Conservation (phyloP, 345 rosid genomes). For the Bretschneidera sinensis region DNA sequence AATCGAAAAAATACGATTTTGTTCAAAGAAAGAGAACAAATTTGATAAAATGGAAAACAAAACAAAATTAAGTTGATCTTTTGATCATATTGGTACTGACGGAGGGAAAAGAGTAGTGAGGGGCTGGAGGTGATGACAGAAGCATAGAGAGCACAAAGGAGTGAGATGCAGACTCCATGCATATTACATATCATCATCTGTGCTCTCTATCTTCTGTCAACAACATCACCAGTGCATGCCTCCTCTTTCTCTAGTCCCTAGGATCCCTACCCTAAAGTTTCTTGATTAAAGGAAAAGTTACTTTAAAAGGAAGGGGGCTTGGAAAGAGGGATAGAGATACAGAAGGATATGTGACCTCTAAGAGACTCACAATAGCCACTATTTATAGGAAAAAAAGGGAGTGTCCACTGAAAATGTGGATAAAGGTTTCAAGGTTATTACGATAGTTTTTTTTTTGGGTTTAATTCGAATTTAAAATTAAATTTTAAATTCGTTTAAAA, state of each 20-base stretch:
- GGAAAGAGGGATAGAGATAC: not conserved
- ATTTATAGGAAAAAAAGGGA: constrained; percentile 34
- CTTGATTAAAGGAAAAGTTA: constrained; percentile 12
- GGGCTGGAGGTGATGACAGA: constrained; percentile 63
- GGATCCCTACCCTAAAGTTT: not conserved
- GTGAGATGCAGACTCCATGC: constrained; percentile 35
- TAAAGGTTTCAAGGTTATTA: no score
- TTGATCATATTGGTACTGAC: not conserved
- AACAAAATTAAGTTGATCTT: no score
- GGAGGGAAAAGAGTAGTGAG: constrained; percentile 2
- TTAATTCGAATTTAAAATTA: no score
- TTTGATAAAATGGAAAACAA: no score
- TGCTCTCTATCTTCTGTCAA: constrained; percentile 99
- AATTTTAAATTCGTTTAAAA: no score
- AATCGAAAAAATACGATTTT: no score
- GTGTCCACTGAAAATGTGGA: not conserved
- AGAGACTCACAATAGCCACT: constrained; percentile 13
- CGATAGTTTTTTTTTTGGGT: no score
- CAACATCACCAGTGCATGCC: constrained; percentile 29
- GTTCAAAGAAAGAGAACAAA: no score
- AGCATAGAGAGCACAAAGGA: constrained; percentile 91
- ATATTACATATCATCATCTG: constrained; percentile 69
- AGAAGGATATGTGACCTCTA: constrained; percentile 19
- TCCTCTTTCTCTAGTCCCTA: constrained; percentile 14
- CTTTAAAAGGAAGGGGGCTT: constrained; percentile 30